Conservation (phyloP, 768 basidiomycete species). For the Podaxis sp. region DNA sequence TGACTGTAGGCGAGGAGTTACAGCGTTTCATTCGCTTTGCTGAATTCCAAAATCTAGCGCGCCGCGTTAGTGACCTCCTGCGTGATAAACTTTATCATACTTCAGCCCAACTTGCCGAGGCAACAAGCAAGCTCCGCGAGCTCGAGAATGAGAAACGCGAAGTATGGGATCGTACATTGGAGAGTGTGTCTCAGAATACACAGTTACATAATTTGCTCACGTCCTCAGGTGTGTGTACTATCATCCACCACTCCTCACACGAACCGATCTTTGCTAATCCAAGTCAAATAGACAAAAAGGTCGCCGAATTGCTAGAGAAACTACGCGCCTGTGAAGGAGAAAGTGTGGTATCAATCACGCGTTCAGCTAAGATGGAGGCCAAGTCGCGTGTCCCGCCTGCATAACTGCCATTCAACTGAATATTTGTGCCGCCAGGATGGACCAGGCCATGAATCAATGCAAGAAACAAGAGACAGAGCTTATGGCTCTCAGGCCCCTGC, state of each 20-base stretch:
- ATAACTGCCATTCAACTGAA: background rate
- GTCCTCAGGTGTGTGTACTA: slow-evolving; percentile 16
- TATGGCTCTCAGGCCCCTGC: slow-evolving; percentile 16
- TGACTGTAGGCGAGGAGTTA: slow-evolving; percentile 3
- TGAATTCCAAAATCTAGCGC: background rate
- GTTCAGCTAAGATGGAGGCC: slow-evolving; percentile 22
- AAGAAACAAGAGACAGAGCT: slow-evolving; percentile 18
- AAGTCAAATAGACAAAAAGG: slow-evolving; percentile 22
- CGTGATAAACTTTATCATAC: slow-evolving; percentile 38
- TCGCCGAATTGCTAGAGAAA: slow-evolving; percentile 24
- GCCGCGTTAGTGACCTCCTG: slow-evolving; percentile 29
- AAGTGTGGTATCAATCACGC: slow-evolving; percentile 24
- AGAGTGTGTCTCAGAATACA: slow-evolving; percentile 15
- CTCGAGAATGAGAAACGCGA: slow-evolving; percentile 33
- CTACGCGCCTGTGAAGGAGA: slow-evolving; percentile 30
- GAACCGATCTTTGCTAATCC: background rate
- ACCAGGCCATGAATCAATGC: slow-evolving; percentile 11
- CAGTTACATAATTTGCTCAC: slow-evolving; percentile 15
- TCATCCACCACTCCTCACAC: background rate
- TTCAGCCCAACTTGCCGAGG: slow-evolving; percentile 32
- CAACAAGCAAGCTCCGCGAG: slow-evolving; percentile 32
- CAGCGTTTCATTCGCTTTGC: background rate
- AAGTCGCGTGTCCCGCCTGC: slow-evolving; percentile 17
- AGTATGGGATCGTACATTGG: slow-evolving; percentile 21
- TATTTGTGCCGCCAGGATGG: slow-evolving; percentile 13